Percentiles rank a stretch among this genome's conserved stretches.
Evolutionary conservation across 139 green algal species (phyloP).

Genomic region (Micractinium sp.): DNA sequence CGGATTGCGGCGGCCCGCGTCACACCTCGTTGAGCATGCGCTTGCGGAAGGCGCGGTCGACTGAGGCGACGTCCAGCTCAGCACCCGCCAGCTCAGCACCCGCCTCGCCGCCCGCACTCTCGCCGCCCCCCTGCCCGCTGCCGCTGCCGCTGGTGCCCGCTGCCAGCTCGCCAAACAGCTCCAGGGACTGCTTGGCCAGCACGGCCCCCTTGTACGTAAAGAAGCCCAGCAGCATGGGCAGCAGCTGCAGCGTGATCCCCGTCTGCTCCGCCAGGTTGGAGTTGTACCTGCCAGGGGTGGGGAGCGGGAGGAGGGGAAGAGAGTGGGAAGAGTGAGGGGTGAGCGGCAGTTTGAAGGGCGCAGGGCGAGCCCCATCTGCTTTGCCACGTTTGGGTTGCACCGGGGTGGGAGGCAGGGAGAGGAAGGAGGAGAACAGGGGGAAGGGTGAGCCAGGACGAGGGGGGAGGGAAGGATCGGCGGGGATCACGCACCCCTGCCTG

Average conservation of each 20-base stretch:
- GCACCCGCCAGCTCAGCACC: not conserved
- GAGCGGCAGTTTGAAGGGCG: not conserved
- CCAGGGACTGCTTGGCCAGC: constrained; percentile 49
- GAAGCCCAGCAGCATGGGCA: constrained; percentile 94
- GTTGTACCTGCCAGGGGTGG: constrained; percentile 64
- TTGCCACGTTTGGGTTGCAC: too few species aligned
- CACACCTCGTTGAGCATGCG: constrained; percentile 33
- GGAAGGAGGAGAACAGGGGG: too few species aligned
- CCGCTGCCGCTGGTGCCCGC: not conserved
- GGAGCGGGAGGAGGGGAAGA: not conserved
- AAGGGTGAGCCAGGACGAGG: too few species aligned
- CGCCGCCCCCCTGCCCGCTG: not conserved
- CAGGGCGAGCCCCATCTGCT: not conserved
- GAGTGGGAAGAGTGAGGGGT: not conserved
- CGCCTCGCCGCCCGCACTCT: not conserved
- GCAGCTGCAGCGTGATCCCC: constrained; percentile 82
- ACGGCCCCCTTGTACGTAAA: constrained; percentile 97
- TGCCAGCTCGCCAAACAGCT: constrained; percentile 48
- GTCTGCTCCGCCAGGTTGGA: constrained; percentile 62
- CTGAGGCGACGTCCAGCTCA: constrained; percentile 6
- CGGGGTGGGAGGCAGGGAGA: too few species aligned
- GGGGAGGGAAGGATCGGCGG: too few species aligned
- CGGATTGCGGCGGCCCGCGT: not conserved
- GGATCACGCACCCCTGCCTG: too few species aligned
- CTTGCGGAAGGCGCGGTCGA: constrained; percentile 41